Evolutionary conservation across 2,329 filamentous ascomycete genomes (phyloP), one percentile per base, ranked within the genome.

Genomic region (Phyllosticta citrichinensis): DNA sequence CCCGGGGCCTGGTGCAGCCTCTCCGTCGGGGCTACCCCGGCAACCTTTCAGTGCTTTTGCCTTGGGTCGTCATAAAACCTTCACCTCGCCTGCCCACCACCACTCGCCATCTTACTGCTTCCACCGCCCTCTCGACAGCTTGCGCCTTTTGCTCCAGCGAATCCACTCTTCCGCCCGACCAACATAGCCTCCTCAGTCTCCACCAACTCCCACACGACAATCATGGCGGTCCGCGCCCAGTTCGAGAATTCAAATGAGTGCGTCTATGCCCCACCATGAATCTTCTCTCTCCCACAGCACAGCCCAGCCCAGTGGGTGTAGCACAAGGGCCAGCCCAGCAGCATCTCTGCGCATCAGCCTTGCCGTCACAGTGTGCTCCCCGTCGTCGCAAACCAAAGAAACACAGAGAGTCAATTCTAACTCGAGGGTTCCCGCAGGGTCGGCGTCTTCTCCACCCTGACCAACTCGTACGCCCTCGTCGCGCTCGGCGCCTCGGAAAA

Each of bases 401-500:
- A 56, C 33, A 35, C 19, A 20, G 9, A 25, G 14, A 19, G 25
- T 56, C 62, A 53, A 63, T 56, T 61, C 56, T 60, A 20, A 53
- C 25, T 4, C 20, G 12, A 8, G n/a, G 27, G 27, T 30, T 14
- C 52, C 25, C 47, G 17, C 58, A 97, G 92, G 80, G 89, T 99
- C 73, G 94, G 94, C 75, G 94, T 97, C 73, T 99, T 99, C 77
- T 80, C 92, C 64, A 96, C 91, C 64, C 88, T 99, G 74, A 99
- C 94, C 68, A 99, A 99, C 79, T 93, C 91, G 63, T 99, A 96
- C 77, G 91, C 92, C 69, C 83, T 99, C 70, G 91, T 97, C 69
- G 92, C 93, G 66, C 85, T 96, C 67, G 94, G 94, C 72, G 92
- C 90, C 69, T 96, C 91, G 72, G 92, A 97, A 82, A 97, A 97